These are phyloP conservation scores for Xylaria arbuscula DNA, from an alignment of 2,329 filamentous ascomycete species.

Conservation along the genomic window DNA sequence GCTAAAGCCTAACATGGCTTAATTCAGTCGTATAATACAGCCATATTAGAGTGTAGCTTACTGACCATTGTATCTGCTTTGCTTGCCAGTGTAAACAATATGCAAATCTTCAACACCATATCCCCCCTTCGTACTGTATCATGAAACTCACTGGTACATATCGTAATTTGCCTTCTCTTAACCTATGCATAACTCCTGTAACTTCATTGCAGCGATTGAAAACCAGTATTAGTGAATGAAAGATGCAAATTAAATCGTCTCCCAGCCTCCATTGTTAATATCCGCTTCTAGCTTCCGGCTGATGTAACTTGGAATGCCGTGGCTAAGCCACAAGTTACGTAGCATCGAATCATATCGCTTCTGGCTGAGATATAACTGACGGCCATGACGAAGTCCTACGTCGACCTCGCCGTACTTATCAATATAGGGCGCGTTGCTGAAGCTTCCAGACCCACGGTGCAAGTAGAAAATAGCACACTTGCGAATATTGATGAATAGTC, in stretches of 20 bases:
- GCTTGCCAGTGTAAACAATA: constrained; percentile 12
- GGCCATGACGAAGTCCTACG: constrained; percentile 84
- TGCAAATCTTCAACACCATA: constrained; percentile 18
- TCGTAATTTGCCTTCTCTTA: not conserved
- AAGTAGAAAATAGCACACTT: constrained; percentile 94
- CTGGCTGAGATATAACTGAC: constrained; percentile 93
- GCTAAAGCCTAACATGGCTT: not conserved
- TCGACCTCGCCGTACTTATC: constrained; percentile 97
- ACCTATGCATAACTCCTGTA: constrained; percentile 8
- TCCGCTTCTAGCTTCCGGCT: constrained; percentile 91
- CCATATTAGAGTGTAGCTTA: not conserved
- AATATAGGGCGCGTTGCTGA: constrained; percentile 88
- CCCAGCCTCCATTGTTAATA: constrained; percentile 97
- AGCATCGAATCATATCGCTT: constrained; percentile 91
- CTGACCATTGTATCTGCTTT: not conserved
- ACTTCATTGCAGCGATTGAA: not conserved
- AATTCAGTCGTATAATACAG: not conserved
- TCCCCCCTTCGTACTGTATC: not conserved
- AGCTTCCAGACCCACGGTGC: constrained; percentile 84
- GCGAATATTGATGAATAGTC: constrained; percentile 95
- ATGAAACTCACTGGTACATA: constrained; percentile 11
- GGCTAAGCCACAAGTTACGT: constrained; percentile 85
- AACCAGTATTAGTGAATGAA: constrained; percentile 2
- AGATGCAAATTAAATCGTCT: constrained; percentile 69
- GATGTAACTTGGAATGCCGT: constrained; percentile 89